Evolutionary conservation across 2,329 filamentous ascomycete species (phyloP), one percentile per base, ranked within the genome.

Genomic region (Tolypocladium amazonense): DNA sequence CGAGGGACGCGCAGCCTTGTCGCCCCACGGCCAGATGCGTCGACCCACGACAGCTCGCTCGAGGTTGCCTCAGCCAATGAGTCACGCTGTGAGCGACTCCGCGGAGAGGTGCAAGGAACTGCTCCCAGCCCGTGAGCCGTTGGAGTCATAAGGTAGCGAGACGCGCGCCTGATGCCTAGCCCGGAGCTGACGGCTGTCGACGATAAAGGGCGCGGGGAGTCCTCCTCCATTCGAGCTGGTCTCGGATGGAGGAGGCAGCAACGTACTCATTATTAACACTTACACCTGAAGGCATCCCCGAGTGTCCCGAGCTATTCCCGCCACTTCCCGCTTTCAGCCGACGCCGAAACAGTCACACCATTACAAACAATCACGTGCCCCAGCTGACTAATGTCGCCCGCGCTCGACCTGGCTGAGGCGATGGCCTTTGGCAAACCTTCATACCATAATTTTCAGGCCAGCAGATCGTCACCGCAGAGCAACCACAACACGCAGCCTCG

Each of bases 321-420:
- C 30, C 20, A 23, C 50, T 53, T 53, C 50, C 47, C 50, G 50
- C 50, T 23, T 54, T 35, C 50, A 35, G 50, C 50, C 50, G 50
- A 54, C 30, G 30, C 50, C 50, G 27, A 52, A 1, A 33, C 47
- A 23, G 18, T n/a, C 50, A 14, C 27, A 15, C 15, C 47, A 52
- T n/a, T 27, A 18, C 27, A 54, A 45, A 18, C 27, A 54, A 45
- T 70, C 70, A 72, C 71, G 71, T 72, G 69, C 37, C 1, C 11
- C 1, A 7, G 35, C 63, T 71, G 67, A 72, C 70, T 72, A 71
- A 72, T 69, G 60, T 58, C 52, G 53, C 39, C 55, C 43, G 47
- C 57, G 57, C 61, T 58, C 59, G 25, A 33, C 50, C 56, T 58
- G 45, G 35, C 43, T 20, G 35, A 43, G 12, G 30, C 4, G 52